These are phyloP conservation scores for Aaosphaeria pasadenensis DNA, from an alignment of 2,329 filamentous ascomycete species.

Conservation along the genomic window DNA sequence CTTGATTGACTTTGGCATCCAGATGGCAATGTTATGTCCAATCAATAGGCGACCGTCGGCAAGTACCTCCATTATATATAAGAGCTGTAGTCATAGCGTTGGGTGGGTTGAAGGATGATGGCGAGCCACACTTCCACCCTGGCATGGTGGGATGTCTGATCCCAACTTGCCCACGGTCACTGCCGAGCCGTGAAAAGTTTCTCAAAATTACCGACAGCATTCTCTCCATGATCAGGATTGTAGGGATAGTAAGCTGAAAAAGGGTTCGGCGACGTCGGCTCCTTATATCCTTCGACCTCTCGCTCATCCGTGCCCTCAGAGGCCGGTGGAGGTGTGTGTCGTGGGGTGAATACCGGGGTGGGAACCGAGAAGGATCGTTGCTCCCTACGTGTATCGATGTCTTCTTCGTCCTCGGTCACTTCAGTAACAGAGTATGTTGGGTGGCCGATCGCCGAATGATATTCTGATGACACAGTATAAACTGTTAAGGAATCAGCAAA, in stretches of 20 bases:
- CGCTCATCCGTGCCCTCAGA: slow-evolving; percentile 3
- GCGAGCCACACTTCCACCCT: too few species aligned
- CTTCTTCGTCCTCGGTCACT: background rate
- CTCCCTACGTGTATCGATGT: background rate
- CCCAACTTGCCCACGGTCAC: background rate
- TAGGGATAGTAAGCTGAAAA: slow-evolving; percentile 2
- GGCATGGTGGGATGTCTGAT: too few species aligned
- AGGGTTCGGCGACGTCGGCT: slow-evolving; percentile 4
- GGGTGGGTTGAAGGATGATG: too few species aligned
- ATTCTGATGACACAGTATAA: background rate
- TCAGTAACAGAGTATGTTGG: background rate
- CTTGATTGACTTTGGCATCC: too few species aligned
- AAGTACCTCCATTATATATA: too few species aligned
- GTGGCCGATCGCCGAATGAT: background rate
- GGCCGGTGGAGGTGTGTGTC: slow-evolving; percentile 7
- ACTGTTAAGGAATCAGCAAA: too few species aligned
- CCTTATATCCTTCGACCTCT: background rate
- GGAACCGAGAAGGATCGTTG: background rate
- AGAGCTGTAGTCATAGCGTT: too few species aligned
- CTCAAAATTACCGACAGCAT: slow-evolving; percentile 2
- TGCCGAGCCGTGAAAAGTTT: background rate
- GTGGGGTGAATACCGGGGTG: slow-evolving; percentile 4
- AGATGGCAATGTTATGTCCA: too few species aligned
- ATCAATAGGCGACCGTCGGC: too few species aligned
- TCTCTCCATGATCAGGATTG: background rate